phyloP scores from a whole-genome alignment of 139 green algal genomes.

The Haematococcus sp. region DNA sequence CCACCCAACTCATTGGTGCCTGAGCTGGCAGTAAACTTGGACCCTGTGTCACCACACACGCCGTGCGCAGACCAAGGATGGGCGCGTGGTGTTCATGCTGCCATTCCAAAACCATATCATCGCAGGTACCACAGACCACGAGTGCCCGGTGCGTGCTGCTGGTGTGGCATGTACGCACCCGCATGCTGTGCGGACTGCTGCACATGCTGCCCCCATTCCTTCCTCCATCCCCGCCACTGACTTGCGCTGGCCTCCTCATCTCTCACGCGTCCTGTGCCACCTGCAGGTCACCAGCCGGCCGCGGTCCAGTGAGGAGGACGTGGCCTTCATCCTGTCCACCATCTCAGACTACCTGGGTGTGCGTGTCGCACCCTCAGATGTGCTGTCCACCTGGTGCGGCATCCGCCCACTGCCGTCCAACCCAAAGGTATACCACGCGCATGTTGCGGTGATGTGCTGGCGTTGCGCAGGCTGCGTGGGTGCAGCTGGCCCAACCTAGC shows the following conservation, averaged over 20 bases:
- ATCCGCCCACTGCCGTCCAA: conserved; percentile 88
- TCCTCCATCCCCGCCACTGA: too few relatives aligned
- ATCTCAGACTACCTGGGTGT: conserved; percentile 89
- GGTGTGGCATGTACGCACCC: too few relatives aligned
- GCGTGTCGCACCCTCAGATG: conserved; percentile 75
- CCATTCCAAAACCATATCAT: conserved; percentile 84
- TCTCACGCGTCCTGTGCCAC: too few relatives aligned
- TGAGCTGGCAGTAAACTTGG: too few relatives aligned
- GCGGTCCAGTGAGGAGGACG: conserved; percentile 72
- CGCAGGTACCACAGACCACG: conserved; percentile 88
- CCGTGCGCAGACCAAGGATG: conserved; percentile 72
- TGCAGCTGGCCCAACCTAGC: background rate
- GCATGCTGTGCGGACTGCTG: too few relatives aligned
- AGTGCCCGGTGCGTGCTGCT: conserved; percentile 7
- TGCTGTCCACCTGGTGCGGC: conserved; percentile 90
- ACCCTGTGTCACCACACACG: too few relatives aligned
- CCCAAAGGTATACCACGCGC: conserved; percentile 64
- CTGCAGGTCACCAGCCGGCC: conserved; percentile 67
- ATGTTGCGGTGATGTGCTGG: background rate
- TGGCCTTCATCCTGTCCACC: conserved; percentile 93
- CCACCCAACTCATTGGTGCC: too few relatives aligned
- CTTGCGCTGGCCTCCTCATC: too few relatives aligned
- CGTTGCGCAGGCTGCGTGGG: background rate
- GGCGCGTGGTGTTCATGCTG: conserved; percentile 96
- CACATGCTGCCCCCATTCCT: too few relatives aligned